Evolutionary conservation across 768 basidiomycete genomes (phyloP), one percentile per base, ranked within the genome.

Genomic region (Piloderma croceum): DNA sequence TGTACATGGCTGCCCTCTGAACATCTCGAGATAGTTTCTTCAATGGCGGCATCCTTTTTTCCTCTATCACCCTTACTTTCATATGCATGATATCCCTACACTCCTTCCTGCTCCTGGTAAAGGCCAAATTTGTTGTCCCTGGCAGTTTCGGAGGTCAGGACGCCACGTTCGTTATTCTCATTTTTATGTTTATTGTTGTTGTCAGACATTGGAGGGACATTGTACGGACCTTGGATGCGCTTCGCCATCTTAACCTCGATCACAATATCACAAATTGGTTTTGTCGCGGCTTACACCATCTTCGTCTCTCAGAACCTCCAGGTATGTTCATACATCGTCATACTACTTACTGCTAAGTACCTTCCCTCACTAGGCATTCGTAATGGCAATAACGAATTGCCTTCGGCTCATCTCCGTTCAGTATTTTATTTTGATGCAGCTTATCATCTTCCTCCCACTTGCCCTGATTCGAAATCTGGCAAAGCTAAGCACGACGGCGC

Each of bases 211-310:
- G 96, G 96, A 21, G 96, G 96, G 2, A 61, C 74, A 0, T 65
- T 99, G 7, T 98, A 96, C 53, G 96, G 96, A 2, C 78, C 80
- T 11, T 90, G 83, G 81, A 90, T 99, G 89, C 82, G 96, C 33
- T 81, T 85, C 45, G 66, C 81, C 11, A 97, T 99, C 54, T 76
- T 99, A 6, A 69, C 69, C 3, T 92, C 90, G 12, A 94, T 99
- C 54, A 71, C 84, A 0, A 57, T 93, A 18, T 97, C 94, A 1
- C 96, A 92, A 58, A 65, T 93, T 24, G 90, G 90, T 29, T 93
- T 92, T 60, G 85, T 87, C 33, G 57, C 78, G 24, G 92, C 92
- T 10, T 99, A 99, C 61, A 90, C 83, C 12, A 96, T 98, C 58
- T 98, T 97, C 59, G 90, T 97, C 31, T 84, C 93, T 1, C 79